Evolutionary conservation across 169 alveolate species (phyloP).

Genomic region (Plasmodium falciparum): DNA sequence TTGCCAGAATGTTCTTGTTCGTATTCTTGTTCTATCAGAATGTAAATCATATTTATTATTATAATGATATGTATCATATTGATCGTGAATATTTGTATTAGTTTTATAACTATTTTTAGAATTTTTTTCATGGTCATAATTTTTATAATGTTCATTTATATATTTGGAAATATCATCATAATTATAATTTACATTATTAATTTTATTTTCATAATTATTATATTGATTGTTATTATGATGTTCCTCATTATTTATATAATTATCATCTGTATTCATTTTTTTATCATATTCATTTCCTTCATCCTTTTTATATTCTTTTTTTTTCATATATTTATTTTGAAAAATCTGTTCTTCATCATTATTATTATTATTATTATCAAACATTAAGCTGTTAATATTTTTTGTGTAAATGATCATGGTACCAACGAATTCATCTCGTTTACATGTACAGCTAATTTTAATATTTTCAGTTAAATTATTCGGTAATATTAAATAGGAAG

Average conservation of each 20-base stretch:
- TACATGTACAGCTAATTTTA: slow-evolving; percentile 36
- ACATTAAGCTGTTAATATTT: slow-evolving; percentile 7
- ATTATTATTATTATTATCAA: not conserved
- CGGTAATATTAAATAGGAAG: slow-evolving; percentile 45
- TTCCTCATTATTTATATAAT: not conserved
- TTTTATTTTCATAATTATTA: not conserved
- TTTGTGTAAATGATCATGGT: slow-evolving; percentile 34
- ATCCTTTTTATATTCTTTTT: not conserved
- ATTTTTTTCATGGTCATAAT: not conserved
- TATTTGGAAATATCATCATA: not conserved
- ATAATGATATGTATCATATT: slow-evolving; percentile 8
- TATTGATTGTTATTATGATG: not conserved
- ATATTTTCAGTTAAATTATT: slow-evolving; percentile 18
- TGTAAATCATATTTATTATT: not conserved
- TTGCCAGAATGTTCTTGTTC: slow-evolving; percentile 44
- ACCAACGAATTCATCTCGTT: slow-evolving; percentile 23
- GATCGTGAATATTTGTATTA: no score
- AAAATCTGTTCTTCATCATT: not conserved
- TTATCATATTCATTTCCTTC: not conserved
- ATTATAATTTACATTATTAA: not conserved
- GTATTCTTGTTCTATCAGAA: not conserved
- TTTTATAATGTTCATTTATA: not conserved
- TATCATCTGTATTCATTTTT: not conserved
- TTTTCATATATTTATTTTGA: not conserved
- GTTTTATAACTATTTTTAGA: not conserved